Conservation (phyloP, 2,329 filamentous ascomycete genomes). For the Stylonectria norvegica region DNA sequence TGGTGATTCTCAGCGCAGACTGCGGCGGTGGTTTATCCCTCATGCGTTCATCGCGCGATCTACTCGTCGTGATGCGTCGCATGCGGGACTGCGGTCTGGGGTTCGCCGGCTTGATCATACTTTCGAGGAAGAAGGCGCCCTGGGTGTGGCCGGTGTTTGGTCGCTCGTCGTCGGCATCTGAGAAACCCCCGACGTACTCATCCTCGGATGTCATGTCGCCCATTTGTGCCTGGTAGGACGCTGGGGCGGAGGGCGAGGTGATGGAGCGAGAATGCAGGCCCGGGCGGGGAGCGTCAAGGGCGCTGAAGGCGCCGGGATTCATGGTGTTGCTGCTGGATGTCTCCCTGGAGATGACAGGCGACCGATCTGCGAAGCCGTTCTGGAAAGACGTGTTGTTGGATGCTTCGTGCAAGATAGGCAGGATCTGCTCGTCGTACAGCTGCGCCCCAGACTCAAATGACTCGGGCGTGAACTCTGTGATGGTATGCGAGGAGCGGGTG, state of each 20-base stretch:
- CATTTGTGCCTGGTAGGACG: slow-evolving; percentile 52
- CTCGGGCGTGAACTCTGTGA: slow-evolving; percentile 63
- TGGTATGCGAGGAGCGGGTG: slow-evolving; percentile 58
- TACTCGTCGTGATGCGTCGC: slow-evolving; percentile 30
- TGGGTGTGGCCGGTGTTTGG: slow-evolving; percentile 39
- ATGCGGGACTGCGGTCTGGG: slow-evolving; percentile 51
- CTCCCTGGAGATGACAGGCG: slow-evolving; percentile 58
- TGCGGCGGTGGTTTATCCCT: slow-evolving; percentile 36
- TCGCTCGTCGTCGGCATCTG: slow-evolving; percentile 67
- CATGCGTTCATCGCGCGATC: slow-evolving; percentile 33
- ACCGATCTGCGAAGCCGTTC: slow-evolving; percentile 78
- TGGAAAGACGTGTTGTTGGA: slow-evolving; percentile 79
- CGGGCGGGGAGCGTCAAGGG: slow-evolving; percentile 51
- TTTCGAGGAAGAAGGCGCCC: slow-evolving; percentile 55
- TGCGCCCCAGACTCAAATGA: slow-evolving; percentile 72
- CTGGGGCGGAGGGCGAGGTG: slow-evolving; percentile 69
- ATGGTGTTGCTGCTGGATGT: slow-evolving; percentile 59
- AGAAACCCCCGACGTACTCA: slow-evolving; percentile 70
- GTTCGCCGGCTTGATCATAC: slow-evolving; percentile 57
- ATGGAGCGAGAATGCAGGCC: slow-evolving; percentile 76
- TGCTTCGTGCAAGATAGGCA: slow-evolving; percentile 85
- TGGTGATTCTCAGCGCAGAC: slow-evolving; percentile 41
- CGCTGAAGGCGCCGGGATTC: slow-evolving; percentile 58
- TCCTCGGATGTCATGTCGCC: slow-evolving; percentile 71
- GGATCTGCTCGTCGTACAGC: slow-evolving; percentile 88